Base-by-base conservation (phyloP, 2,329 filamentous ascomycete genomes). In the Xylaria sp. region DNA sequence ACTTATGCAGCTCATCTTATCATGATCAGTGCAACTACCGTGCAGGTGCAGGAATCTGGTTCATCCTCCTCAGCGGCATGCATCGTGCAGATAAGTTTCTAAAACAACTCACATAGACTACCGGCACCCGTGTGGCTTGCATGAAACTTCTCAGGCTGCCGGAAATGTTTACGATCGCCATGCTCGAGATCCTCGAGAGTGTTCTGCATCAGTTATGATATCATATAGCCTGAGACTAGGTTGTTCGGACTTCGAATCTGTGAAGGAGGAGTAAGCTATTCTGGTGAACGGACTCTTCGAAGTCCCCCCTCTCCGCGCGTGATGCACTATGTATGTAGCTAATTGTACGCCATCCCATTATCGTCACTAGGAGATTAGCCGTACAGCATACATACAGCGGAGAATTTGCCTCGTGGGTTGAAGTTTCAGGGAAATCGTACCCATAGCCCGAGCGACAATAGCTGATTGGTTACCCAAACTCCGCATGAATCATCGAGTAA, bases 391-490 rank as follows among this genome's bases (percentile, higher is more conserved):
- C 66, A 62, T 65, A 67, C 64, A 67, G 59, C 68, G 68, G 68
- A 70, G 68, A 70, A 70, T 70, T 70, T 68, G 5, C 65, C 65
- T 65, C 68, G 68, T 70, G 68, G 61, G 30, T 64, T 59, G 65
- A 67, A 34, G 57, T 69, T 68, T 67, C 64, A 59, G 45, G 39
- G 53, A 60, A 54, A 50, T 51, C 12, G 17, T 64, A 34, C 32
- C 47, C 47, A 55, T 48, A 55, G 24, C 39, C 45, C 47, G 32
- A 48, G 36, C 32, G 47, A 56, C 39, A 45, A 21, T 17, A 55
- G 27, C 50, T 60, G 51, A 64, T 57, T 64, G 64, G 65, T 27
- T 27, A 6, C n/a, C 14, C 42, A n/a, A 51, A 27, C 34, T 48
- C 55, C 39, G 63, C 63, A 63, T 65, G 57, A 59, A 68, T 65